A percentile compares a stretch with the other conserved stretches of the same genome.
Conservation (phyloP, 2,329 filamentous ascomycete genomes). For the Colletotrichum tabaci region DNA sequence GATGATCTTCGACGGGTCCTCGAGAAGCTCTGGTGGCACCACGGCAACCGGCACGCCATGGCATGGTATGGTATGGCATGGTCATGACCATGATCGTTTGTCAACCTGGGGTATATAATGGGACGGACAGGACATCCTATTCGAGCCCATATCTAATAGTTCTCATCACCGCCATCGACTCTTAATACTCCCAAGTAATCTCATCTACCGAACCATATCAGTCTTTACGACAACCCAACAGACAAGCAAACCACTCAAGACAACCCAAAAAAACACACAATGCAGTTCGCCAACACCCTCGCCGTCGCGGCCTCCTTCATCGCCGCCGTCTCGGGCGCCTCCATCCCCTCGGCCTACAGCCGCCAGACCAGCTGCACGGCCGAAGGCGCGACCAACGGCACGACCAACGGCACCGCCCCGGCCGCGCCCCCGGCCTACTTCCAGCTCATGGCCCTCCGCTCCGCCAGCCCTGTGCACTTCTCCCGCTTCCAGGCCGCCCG, state of each 20-base stretch:
- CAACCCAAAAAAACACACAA: conserved; percentile 22
- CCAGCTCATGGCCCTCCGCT: conserved; percentile 64
- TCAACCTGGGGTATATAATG: conserved; percentile 14
- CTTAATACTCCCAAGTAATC: conserved; percentile 23
- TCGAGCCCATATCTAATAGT: accelerated
- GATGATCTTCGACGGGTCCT: conserved; percentile 15
- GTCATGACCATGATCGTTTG: too few relatives aligned
- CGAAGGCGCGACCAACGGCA: conserved; percentile 28
- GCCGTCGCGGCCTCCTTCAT: conserved; percentile 48
- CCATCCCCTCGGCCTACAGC: neutral
- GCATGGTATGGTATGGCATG: too few relatives aligned
- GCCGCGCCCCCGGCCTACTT: conserved; percentile 51
- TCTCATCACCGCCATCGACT: neutral
- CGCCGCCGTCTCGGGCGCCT: conserved; percentile 45
- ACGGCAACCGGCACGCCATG: conserved; percentile 4
- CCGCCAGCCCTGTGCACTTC: conserved; percentile 65
- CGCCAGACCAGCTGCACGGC: neutral
- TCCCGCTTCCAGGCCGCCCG: conserved; percentile 59
- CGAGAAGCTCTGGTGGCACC: conserved; percentile 16
- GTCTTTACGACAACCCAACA: conserved; percentile 25
- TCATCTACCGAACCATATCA: conserved; percentile 22
- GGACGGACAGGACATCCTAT: neutral
- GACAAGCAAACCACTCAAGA: neutral
- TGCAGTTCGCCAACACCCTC: conserved; percentile 42
- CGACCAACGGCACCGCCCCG: conserved; percentile 45